Evolutionary conservation across 2,329 filamentous ascomycete genomes (phyloP), one percentile per base, ranked within the genome.

Genomic region (Arthrobotrys musiformis): DNA sequence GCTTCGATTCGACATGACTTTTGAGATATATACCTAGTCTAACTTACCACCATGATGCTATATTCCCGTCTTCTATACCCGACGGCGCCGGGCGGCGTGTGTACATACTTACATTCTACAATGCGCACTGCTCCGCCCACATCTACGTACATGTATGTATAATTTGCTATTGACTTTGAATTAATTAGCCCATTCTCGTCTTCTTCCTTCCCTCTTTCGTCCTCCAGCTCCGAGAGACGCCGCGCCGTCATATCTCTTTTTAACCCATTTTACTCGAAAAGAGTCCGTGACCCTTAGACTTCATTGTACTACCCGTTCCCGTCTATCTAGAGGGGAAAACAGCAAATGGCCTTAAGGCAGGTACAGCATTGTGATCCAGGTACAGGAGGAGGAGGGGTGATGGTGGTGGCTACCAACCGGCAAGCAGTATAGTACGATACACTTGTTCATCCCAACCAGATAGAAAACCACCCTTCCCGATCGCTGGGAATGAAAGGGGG

Each of bases 161-260:
- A 50, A n/a, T 58, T 19, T 58, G 33, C 24, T 35, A 58, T n/a
- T 40, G 37, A 17, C 17, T 62, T 33, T 37, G 58, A 26, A 61
- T 46, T 46, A 28, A 62, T 58, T 58, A 58, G 19, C 58, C 58
- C 24, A 62, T 62, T 62, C 58, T 35, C 33, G 48, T 54, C 48
- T 33, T 54, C 30, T 54, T 54, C 28, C 40, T 62, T 70, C 42
- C 67, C 67, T 61, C 56, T 62, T 70, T 62, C 67, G 58, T 70
- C 46, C 48, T 9, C 64, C 68, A 64, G 68, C 68, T 72, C 68
- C 68, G 68, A 52, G 24, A 37, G 48, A 52, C 68, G 44, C 62
- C 37, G 37, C 54, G 33, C 19, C 30, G 33, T 58, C 54, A 58
- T 40, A 6, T 54, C n/a, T 54, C 24, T 13, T 33, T 50, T 11